Evolutionary conservation across 2,329 filamentous ascomycete species (phyloP).

Genomic region (Trichoderma sp.): DNA sequence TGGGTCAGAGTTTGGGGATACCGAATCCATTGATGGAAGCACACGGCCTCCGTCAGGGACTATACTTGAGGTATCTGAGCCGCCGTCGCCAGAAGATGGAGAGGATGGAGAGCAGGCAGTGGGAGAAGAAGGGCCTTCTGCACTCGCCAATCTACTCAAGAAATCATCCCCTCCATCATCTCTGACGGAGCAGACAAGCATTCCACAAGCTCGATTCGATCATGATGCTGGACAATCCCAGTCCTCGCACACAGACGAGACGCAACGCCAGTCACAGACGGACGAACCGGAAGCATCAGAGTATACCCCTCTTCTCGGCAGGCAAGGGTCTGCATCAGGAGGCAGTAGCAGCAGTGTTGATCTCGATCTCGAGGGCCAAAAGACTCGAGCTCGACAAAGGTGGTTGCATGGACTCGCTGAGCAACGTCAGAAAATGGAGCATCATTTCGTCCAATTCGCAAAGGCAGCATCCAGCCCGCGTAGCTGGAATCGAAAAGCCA

Average conservation of each 20-base stretch:
- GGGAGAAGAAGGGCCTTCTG: slow-evolving; percentile 36
- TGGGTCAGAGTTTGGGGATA: slow-evolving; percentile 25
- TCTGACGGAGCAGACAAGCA: slow-evolving; percentile 21
- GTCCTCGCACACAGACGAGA: slow-evolving; percentile 12
- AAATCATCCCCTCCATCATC: slow-evolving; percentile 47
- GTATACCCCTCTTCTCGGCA: slow-evolving; percentile 46
- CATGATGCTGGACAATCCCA: background rate
- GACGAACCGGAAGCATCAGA: slow-evolving; percentile 35
- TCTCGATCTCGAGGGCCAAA: slow-evolving; percentile 51
- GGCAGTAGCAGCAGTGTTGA: slow-evolving; percentile 17
- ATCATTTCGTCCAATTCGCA: slow-evolving; percentile 30
- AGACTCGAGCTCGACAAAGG: slow-evolving; percentile 31
- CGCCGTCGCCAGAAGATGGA: slow-evolving; percentile 28
- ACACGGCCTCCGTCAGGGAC: slow-evolving; percentile 40
- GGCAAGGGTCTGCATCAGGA: slow-evolving; percentile 31
- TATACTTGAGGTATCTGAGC: slow-evolving; percentile 61
- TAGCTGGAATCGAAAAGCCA: slow-evolving; percentile 64
- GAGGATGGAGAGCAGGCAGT: slow-evolving; percentile 19
- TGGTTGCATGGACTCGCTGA: slow-evolving; percentile 37
- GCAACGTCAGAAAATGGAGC: slow-evolving; percentile 33
- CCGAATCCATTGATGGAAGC: slow-evolving; percentile 26
- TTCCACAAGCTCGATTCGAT: slow-evolving; percentile 10
- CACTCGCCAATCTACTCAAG: slow-evolving; percentile 49
- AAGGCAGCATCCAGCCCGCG: slow-evolving; percentile 56
- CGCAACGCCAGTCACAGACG: slow-evolving; percentile 15